Evolutionary conservation across 768 basidiomycete species (phyloP).

Genomic region (Leccinum arenicola): DNA sequence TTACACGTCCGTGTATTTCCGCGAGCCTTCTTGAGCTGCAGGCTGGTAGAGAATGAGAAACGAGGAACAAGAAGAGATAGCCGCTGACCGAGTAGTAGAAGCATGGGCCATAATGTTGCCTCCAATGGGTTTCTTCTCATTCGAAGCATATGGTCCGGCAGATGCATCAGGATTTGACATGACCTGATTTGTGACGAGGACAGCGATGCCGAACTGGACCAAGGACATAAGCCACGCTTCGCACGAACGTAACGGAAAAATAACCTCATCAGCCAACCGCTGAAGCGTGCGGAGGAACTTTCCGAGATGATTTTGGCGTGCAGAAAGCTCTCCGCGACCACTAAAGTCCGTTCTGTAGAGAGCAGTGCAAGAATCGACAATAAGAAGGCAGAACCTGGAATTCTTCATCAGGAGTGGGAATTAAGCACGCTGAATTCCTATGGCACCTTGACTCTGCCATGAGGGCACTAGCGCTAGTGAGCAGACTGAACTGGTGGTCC

Average conservation of each 20-base stretch:
- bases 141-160: conserved; percentile 81
- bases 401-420: conserved; percentile 7
- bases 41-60: conserved; percentile 37
- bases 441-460: conserved; percentile 96
- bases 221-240: conserved; percentile 7
- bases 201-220: conserved; percentile 90
- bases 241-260: conserved; percentile 18
- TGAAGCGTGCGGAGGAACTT: conserved; percentile 93
- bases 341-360: conserved; percentile 95
- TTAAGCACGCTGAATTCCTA: conserved; percentile 19
- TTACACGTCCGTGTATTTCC: conserved; percentile 93
- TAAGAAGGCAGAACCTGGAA: conserved; percentile 86
- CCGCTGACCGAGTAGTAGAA: conserved; percentile 83
- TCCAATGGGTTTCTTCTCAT: conserved; percentile 98
- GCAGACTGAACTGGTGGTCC: conserved; percentile 89
- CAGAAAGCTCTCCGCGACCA: conserved; percentile 92
- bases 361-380: conserved; percentile 95
- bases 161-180: conserved; percentile 98
- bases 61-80: neutral
- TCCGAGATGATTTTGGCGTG: conserved; percentile 92
- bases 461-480: conserved; percentile 92
- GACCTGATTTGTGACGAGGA: conserved; percentile 97
- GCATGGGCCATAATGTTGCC: conserved; percentile 99
- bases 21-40: conserved; percentile 90
- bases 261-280: conserved; percentile 92